Evolutionary conservation across 2,329 filamentous ascomycete genomes (phyloP).

Genomic region (Orbilia blumenaviensis): DNA sequence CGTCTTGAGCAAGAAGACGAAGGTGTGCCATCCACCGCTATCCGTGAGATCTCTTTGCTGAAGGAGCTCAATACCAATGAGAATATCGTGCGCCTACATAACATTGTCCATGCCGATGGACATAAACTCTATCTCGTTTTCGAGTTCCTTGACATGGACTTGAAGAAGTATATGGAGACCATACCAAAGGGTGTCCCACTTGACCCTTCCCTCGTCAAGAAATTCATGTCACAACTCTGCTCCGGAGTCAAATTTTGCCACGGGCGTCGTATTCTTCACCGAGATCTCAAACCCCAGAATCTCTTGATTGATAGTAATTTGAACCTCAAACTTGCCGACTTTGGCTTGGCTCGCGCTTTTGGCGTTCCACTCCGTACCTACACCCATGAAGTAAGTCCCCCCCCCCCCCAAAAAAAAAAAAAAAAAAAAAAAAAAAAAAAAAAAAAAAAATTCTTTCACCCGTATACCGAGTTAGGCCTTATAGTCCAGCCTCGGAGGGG

Average conservation of each 20-base stretch:
- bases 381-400: conserved; percentile 76
- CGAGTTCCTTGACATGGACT: conserved; percentile 87
- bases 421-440: no score
- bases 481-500: no score
- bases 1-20: conserved; percentile 94
- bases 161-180: conserved; percentile 97
- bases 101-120: conserved; percentile 93
- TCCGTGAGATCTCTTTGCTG: conserved; percentile 90
- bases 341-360: conserved; percentile 87
- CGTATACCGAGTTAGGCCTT: no score
- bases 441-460: no score
- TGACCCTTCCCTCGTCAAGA: conserved; percentile 83
- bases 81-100: conserved; percentile 85
- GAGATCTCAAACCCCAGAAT: conserved; percentile 91
- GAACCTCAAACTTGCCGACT: conserved; percentile 90
- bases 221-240: conserved; percentile 89
- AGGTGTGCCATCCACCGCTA: conserved; percentile 89
- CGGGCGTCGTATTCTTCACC: conserved; percentile 84
- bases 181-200: conserved; percentile 83
- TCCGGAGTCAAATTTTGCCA: conserved; percentile 88
- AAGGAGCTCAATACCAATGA: conserved; percentile 88
- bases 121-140: conserved; percentile 95
- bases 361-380: conserved; percentile 90
- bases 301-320: conserved; percentile 84
- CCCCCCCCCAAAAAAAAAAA: not conserved